Percentiles rank a stretch among this genome's conserved stretches.
Evolutionary conservation across 306 rosid genomes (phyloP).

Genomic region (Spatholobus suberectus): DNA sequence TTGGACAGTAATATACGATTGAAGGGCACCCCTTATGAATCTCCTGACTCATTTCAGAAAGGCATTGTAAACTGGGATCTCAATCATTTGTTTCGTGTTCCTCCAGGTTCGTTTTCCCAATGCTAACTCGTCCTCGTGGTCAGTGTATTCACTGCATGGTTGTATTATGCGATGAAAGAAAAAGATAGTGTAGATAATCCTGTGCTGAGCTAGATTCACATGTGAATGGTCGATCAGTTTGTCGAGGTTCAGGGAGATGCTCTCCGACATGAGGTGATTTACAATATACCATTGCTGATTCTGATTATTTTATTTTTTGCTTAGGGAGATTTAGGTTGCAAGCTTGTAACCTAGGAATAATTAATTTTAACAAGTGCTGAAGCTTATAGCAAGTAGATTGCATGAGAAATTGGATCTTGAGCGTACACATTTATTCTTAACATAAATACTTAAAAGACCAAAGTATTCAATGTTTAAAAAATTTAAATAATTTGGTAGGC

Average conservation of each 20-base stretch:
- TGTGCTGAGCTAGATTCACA: slow-evolving; percentile 32
- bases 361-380: not conserved
- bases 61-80: slow-evolving; percentile 30
- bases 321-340: slow-evolving; percentile 7
- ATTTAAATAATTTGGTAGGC: no score
- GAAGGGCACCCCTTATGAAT: no score
- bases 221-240: slow-evolving; percentile 2
- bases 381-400: no score
- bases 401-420: no score
- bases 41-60: no score
- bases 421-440: no score
- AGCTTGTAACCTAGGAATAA: not conserved
- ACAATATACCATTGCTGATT: slow-evolving; percentile 15
- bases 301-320: not conserved
- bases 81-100: slow-evolving; percentile 61
- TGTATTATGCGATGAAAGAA: slow-evolving; percentile 25
- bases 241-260: slow-evolving; percentile 13
- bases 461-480: no score
- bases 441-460: no score
- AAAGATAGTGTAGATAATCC: slow-evolving; percentile 13
- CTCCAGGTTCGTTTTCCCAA: slow-evolving; percentile 66
- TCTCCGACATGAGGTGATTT: slow-evolving; percentile 5
- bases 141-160: slow-evolving; percentile 52
- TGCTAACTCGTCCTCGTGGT: slow-evolving; percentile 58
- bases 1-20: no score